Percentiles rank a stretch among this genome's conserved stretches.
Conservation (phyloP, 164 flowering plant species). For the Berberis vulgaris region DNA sequence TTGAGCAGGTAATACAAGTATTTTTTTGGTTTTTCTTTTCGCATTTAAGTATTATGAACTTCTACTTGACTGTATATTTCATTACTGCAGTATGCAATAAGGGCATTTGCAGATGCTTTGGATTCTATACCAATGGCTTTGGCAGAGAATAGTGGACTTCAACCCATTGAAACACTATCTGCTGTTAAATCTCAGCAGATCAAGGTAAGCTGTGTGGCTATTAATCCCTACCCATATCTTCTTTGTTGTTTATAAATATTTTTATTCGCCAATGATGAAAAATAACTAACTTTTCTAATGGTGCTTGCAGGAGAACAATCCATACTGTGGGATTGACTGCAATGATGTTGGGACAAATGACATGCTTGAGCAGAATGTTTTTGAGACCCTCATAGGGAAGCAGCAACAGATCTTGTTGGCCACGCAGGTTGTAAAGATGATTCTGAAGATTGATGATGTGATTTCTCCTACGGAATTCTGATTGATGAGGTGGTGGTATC, state of each 20-base stretch:
- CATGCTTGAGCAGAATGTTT: constrained; percentile 91
- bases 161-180: constrained; percentile 87
- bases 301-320: constrained; percentile 64
- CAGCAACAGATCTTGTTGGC: constrained; percentile 91
- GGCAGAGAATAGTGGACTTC: constrained; percentile 97
- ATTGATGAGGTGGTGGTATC: constrained; percentile 11
- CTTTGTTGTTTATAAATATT: not conserved
- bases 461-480: constrained; percentile 69
- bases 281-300: not conserved
- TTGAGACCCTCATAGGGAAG: constrained; percentile 91
- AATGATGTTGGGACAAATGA: constrained; percentile 94
- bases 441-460: constrained; percentile 89
- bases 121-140: constrained; percentile 92
- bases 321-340: constrained; percentile 81
- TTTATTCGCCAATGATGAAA: not conserved
- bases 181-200: constrained; percentile 92
- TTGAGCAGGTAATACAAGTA: constrained; percentile 68
- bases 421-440: constrained; percentile 98
- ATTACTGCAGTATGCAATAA: constrained; percentile 74
- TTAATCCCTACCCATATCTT: no score
- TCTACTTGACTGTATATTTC: not conserved
- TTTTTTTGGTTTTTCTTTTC: not conserved
- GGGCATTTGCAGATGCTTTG: constrained; percentile 95
- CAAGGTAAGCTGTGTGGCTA: constrained; percentile 36
- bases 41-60: not conserved